These are phyloP conservation scores for Tuber calosporum DNA, from an alignment of 495 filamentous ascomycete genomes.

Conservation along the genomic window DNA sequence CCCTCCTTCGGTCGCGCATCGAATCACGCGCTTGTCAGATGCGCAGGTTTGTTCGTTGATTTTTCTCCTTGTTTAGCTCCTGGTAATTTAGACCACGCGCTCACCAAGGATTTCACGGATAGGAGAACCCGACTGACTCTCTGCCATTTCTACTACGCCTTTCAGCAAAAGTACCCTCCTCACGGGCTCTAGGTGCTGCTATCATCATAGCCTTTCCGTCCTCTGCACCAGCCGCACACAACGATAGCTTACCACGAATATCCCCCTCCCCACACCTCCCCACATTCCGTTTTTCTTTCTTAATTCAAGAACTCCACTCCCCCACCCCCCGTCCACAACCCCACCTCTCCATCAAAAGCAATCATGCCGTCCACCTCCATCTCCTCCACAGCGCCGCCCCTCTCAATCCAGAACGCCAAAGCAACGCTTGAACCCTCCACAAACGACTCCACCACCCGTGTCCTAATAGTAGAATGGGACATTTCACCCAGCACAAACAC, in stretches of 20 bases:
- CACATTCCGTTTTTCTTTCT: constrained; percentile 7
- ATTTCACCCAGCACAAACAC: constrained; percentile 8
- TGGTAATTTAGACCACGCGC: neutral
- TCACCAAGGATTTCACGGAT: neutral
- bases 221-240: constrained; percentile 1
- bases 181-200: neutral
- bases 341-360: constrained; percentile 14
- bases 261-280: constrained; percentile 10
- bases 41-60: neutral
- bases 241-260: neutral
- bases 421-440: constrained; percentile 27
- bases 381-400: neutral
- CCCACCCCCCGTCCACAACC: neutral
- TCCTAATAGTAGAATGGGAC: constrained; percentile 35
- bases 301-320: constrained; percentile 8
- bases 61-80: neutral
- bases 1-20: constrained; percentile 9
- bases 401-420: constrained; percentile 20
- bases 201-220: neutral
- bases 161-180: neutral
- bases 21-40: constrained; percentile 16
- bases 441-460: constrained; percentile 30
- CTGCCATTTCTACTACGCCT: neutral
- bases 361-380: constrained; percentile 25
- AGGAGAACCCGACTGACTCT: neutral